phyloP scores from a whole-genome alignment of 495 filamentous ascomycete species.

The Pyrenopolyporus hunteri region DNA sequence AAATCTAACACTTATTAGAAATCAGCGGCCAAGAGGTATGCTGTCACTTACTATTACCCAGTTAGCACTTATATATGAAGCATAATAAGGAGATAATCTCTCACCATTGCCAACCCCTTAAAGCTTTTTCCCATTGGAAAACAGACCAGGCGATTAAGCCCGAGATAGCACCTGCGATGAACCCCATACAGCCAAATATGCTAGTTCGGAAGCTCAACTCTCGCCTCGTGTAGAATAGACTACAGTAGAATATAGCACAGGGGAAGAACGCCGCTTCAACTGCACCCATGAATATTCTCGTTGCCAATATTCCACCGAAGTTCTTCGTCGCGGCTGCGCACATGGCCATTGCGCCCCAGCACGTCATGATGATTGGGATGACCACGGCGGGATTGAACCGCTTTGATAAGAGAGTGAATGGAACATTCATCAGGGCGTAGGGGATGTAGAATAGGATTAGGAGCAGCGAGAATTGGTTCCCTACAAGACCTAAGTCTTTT shows the following conservation, averaged over 20 bases:
- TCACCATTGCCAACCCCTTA: slow-evolving; percentile 35
- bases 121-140: slow-evolving; percentile 33
- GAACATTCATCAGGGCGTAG: slow-evolving; percentile 22
- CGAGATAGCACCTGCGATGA: slow-evolving; percentile 47
- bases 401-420: slow-evolving; percentile 19
- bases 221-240: slow-evolving; percentile 51
- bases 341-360: slow-evolving; percentile 49
- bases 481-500: slow-evolving; percentile 39
- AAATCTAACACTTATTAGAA: slow-evolving; percentile 5
- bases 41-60: background rate
- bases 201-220: slow-evolving; percentile 42
- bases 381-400: slow-evolving; percentile 25
- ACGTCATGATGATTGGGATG: slow-evolving; percentile 31
- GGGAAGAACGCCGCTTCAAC: slow-evolving; percentile 50
- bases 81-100: slow-evolving; percentile 6
- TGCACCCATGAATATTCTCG: slow-evolving; percentile 59
- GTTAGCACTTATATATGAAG: background rate
- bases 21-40: no score
- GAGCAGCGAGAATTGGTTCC: slow-evolving; percentile 38
- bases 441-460: slow-evolving; percentile 42
- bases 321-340: slow-evolving; percentile 43
- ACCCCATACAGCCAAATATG: slow-evolving; percentile 31
- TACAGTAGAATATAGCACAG: slow-evolving; percentile 41
- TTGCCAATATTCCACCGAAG: slow-evolving; percentile 51
- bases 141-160: slow-evolving; percentile 50